Percentiles rank a stretch among this genome's conserved stretches.
Conservation (phyloP, 345 rosid species). For the Acer campestre region DNA sequence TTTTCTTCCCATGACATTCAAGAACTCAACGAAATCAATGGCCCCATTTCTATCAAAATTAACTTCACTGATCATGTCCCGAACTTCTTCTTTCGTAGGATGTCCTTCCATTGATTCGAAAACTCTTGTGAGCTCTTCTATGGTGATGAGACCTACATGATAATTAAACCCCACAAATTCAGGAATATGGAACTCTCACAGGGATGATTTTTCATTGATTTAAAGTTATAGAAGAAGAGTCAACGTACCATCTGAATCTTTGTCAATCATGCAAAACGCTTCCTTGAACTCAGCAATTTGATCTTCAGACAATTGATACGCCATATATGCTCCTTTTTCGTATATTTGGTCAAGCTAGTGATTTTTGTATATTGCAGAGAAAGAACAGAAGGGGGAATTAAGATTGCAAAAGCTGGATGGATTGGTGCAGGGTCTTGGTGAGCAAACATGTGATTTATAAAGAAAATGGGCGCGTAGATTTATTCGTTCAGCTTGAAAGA, state of each 20-base stretch:
- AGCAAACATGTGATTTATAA: background rate
- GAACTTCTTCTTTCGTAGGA: conserved; percentile 50
- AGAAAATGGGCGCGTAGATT: background rate
- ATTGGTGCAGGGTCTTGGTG: background rate
- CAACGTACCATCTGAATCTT: conserved; percentile 40
- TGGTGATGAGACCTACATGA: conserved; percentile 43
- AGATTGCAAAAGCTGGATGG: background rate
- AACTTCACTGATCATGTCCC: conserved; percentile 46
- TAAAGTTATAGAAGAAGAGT: too few relatives aligned
- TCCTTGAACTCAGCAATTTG: conserved; percentile 56
- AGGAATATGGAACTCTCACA: background rate
- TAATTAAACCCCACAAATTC: background rate
- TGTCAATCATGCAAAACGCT: conserved; percentile 58
- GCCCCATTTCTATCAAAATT: conserved; percentile 40
- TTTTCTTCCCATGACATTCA: conserved; percentile 48
- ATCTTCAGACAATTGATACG: conserved; percentile 42
- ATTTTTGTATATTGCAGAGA: background rate
- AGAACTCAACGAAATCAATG: conserved; percentile 46
- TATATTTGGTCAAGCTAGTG: background rate
- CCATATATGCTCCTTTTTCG: conserved; percentile 31
- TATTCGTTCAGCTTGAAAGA: background rate
- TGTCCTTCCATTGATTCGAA: conserved; percentile 44
- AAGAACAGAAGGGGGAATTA: background rate
- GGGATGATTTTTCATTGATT: too few relatives aligned
- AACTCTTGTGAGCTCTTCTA: conserved; percentile 43